These are phyloP conservation scores for Gastroboletus turbinatus DNA, from an alignment of 1,284 basidiomycete genomes.

Conservation along the genomic window DNA sequence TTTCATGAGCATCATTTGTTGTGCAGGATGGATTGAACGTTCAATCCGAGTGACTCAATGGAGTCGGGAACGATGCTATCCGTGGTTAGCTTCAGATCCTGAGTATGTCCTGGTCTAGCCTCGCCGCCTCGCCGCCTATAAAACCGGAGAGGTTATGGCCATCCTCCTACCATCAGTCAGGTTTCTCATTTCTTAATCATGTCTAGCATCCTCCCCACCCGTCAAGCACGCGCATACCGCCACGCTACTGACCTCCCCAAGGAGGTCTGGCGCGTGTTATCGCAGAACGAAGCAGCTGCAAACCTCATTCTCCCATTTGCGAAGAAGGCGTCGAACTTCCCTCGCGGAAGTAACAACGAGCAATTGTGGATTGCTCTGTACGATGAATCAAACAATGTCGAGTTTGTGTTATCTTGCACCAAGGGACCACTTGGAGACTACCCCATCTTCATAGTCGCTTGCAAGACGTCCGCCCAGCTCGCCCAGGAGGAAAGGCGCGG, in stretches of 20 bases:
- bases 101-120: background rate
- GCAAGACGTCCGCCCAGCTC: conserved; percentile 36
- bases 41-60: background rate
- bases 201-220: background rate
- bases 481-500: conserved; percentile 14
- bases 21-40: conserved; percentile 13
- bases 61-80: background rate
- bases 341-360: conserved; percentile 24
- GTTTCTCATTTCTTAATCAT: conserved; percentile 3
- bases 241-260: background rate
- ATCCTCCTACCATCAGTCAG: background rate
- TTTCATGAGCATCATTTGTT: background rate
- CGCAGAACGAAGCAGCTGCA: conserved; percentile 41
- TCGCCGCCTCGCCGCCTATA: conserved; percentile 8
- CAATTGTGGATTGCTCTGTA: conserved; percentile 54
- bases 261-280: conserved; percentile 28
- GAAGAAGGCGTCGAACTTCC: conserved; percentile 10
- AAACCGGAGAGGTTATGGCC: background rate
- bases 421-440: conserved; percentile 52
- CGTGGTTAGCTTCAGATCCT: background rate
- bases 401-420: conserved; percentile 60
- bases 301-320: conserved; percentile 59
- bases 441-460: conserved; percentile 57
- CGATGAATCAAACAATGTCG: conserved; percentile 34
- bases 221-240: background rate